These are phyloP conservation scores for Pelargonium fulgidum DNA, from an alignment of 441 rosid genomes.

Conservation along the genomic window DNA sequence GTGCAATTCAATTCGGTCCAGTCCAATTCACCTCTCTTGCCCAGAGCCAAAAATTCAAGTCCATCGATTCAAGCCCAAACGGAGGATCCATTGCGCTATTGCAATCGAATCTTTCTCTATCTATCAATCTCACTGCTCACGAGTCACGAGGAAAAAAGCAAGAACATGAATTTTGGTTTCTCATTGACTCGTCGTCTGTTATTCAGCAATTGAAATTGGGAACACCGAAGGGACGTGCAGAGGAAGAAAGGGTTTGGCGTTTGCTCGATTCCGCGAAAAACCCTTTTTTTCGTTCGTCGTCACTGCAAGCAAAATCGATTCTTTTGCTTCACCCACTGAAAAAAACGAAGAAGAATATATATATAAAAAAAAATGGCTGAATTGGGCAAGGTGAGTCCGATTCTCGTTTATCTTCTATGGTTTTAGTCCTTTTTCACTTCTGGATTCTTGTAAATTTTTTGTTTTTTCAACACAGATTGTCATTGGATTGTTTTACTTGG, in stretches of 20 bases:
- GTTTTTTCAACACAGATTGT: background rate
- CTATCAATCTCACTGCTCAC: too few species aligned
- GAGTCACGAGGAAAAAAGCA: background rate
- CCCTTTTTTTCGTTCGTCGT: background rate
- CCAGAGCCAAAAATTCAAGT: too few species aligned
- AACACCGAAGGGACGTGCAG: background rate
- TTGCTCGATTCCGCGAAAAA: background rate
- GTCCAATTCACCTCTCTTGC: too few species aligned
- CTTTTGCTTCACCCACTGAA: background rate
- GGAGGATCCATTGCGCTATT: too few species aligned
- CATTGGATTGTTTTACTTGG: too few species aligned
- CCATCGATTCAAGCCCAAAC: too few species aligned
- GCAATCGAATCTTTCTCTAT: too few species aligned
- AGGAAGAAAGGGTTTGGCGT: slow-evolving; percentile 1
- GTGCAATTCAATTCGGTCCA: too few species aligned
- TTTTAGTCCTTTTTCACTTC: background rate
- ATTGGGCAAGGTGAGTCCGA: slow-evolving; percentile 3
- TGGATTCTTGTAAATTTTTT: background rate
- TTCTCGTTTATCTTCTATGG: background rate
- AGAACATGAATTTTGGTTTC: background rate
- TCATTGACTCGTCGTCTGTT: background rate
- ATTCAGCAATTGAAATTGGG: background rate
- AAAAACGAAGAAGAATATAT: background rate
- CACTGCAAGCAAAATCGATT: background rate
- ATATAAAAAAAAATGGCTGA: background rate